Base-by-base conservation (phyloP, 768 basidiomycete genomes). In the Tricholomella constricta region DNA sequence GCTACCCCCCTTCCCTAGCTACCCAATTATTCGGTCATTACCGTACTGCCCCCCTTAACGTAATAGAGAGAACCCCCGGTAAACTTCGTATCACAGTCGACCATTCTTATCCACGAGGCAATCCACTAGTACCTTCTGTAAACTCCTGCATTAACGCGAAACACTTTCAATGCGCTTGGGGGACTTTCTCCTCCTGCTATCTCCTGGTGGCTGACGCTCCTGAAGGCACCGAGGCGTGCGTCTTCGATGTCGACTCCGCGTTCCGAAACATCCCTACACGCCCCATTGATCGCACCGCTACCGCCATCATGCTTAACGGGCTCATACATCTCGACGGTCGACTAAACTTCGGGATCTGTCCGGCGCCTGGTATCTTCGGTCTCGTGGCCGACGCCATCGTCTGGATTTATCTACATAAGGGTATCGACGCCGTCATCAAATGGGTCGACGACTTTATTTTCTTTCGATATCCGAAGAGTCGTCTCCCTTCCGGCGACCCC, bases 31-130 rank as follows among this genome's bases (percentile, higher is more conserved):
- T 51, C 17, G 50, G 42, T 22, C 50, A 50, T 20, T 50, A 40
- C 41, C 26, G 26, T 19, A 50, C 48, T 4, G 38, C 38, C 17
- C 48, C 48, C 31, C 29, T 50, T 6, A 32, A 38, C 15, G 38
- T 50, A 8, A 40, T 42, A 17, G 26, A 50, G 9, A 26, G 31
- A 4, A n/a, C 27, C 10, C 8, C 15, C n/a, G 27, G 38, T 15
- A 50, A 50, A 42, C 27, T 19, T 40, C 37, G 27, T 4, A 19
- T 40, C 29, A 50, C 40, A 19, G 48, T 50, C n/a, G 40, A 50
- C 10, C 48, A 50, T 27, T 50, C 27, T 15, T 50, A 40, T 14
- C 48, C 38, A 9, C 23, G 42, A 4, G n/a, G 25, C 25, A 22
- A 44, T 22, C 42, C 42, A 19, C 3, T 20, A 9, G 25, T 44